Percentiles rank a stretch among this genome's conserved stretches.
Conservation (phyloP, 495 filamentous ascomycete species). For the Penicillium cataractarum region DNA sequence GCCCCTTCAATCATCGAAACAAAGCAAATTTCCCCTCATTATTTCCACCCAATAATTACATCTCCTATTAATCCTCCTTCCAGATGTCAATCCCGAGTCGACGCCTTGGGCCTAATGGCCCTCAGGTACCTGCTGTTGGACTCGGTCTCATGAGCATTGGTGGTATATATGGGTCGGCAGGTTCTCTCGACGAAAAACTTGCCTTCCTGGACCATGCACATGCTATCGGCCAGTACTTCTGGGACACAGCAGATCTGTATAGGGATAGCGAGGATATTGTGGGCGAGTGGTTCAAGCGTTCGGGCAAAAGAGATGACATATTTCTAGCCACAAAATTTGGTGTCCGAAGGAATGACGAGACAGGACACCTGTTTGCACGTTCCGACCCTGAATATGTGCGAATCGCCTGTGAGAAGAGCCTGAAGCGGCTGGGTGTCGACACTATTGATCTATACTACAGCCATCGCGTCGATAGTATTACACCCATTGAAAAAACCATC, state of each 20-base stretch:
- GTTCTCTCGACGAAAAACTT: slow-evolving; percentile 36
- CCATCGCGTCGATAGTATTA: slow-evolving; percentile 40
- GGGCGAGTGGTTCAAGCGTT: slow-evolving; percentile 59
- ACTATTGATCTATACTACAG: slow-evolving; percentile 66
- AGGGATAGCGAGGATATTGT: slow-evolving; percentile 51
- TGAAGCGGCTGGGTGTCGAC: slow-evolving; percentile 54
- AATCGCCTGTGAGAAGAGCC: slow-evolving; percentile 52
- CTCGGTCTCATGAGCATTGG: slow-evolving; percentile 60
- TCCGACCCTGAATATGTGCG: slow-evolving; percentile 58
- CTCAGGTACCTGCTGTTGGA: slow-evolving; percentile 55
- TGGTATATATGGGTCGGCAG: slow-evolving; percentile 48
- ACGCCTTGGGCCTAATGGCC: slow-evolving; percentile 55
- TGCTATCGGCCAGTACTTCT: slow-evolving; percentile 57
- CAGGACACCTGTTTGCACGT: slow-evolving; percentile 30
- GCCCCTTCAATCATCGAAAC: too few species aligned
- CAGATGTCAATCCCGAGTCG: slow-evolving; percentile 31
- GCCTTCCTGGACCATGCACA: slow-evolving; percentile 48
- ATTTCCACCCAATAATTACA: too few species aligned
- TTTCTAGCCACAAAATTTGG: slow-evolving; percentile 64
- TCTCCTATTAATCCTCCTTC: too few species aligned
- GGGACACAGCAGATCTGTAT: slow-evolving; percentile 62
- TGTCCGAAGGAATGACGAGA: slow-evolving; percentile 14
- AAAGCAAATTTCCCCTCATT: too few species aligned
- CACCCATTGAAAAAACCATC: slow-evolving; percentile 61
- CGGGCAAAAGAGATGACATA: slow-evolving; percentile 58